Evolutionary conservation across 2,329 filamentous ascomycete genomes (phyloP), one percentile per base, ranked within the genome.

Genomic region (Exophiala phaeomuriformis): DNA sequence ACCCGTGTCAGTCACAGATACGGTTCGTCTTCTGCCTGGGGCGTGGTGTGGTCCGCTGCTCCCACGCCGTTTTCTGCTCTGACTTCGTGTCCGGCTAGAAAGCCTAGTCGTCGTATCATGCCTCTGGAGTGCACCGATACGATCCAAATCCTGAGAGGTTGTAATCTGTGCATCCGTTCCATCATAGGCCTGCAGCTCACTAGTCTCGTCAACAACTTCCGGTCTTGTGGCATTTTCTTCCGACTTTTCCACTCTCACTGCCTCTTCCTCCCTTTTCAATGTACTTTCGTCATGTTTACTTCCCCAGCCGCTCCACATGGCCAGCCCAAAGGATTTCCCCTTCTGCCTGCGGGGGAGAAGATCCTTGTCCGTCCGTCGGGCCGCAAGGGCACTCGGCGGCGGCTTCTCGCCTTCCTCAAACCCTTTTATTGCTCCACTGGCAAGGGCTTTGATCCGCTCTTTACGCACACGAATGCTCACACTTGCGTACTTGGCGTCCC

Each of bases 291-390:
- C 93, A 65, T 96, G 89, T 66, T 87, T 94, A 43, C 85, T 90
- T 9, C 88, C 90, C 86, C 90, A 94, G 1, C 85, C 75, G 47
- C 83, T 86, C 91, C 91, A 97, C 60, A 96, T 72, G 2, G 84
- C 81, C 68, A 96, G 75, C 5, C 86, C 88, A 70, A 85, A 81
- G 60, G 86, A 90, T 75, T 80, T 84, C 61, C 71, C 69, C 57
- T 77, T 75, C n/a, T 75, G 68, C 61, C 66, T 65, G 51, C 19
- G 19, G 19, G 70, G 68, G 6, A 48, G n/a, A n/a, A 56, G 46
- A 47, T 73, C 61, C 47, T 72, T 72, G 55, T 75, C 65, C 45
- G 74, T 77, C 54, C 84, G 77, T 53, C 88, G 76, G 0, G 87
- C 86, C 1, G 86, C 90, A 6, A 96, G 72, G 0, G 93, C 89